These are phyloP conservation scores for Aspergillus tamarii DNA, from an alignment of 2,329 filamentous ascomycete genomes.

Conservation along the genomic window DNA sequence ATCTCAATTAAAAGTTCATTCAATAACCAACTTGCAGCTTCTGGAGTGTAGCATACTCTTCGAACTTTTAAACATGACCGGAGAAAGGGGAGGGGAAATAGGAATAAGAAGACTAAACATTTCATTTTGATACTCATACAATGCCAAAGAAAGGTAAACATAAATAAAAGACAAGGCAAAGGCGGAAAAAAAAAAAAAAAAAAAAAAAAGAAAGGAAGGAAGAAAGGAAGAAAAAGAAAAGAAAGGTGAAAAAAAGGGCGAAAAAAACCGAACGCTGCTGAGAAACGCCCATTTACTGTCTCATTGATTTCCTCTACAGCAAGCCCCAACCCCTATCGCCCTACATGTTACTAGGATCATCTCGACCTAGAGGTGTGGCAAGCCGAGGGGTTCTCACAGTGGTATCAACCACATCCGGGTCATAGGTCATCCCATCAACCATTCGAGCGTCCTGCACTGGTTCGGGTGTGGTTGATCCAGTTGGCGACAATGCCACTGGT, in stretches of 20 bases:
- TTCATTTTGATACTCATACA: background rate
- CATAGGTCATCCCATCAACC: constrained; percentile 69
- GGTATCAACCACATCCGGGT: constrained; percentile 66
- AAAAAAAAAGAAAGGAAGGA: constrained; percentile 4
- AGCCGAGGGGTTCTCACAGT: constrained; percentile 63
- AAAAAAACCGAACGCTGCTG: background rate
- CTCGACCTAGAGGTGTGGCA: constrained; percentile 36
- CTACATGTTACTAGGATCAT: constrained; percentile 8
- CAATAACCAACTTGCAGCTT: background rate
- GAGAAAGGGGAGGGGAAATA: background rate
- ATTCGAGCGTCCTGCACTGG: constrained; percentile 61
- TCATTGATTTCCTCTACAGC: background rate
- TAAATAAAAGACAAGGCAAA: background rate
- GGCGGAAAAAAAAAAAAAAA: background rate
- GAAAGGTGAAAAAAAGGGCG: constrained; percentile 7
- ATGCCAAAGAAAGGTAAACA: constrained; percentile 5
- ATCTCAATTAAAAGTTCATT: background rate
- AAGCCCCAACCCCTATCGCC: background rate
- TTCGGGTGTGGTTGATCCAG: constrained; percentile 45
- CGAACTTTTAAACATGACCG: background rate
- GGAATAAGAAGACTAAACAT: background rate
- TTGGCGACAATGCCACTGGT: constrained; percentile 35
- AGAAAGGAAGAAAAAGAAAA: background rate
- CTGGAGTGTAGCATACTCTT: background rate
- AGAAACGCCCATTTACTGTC: background rate